Evolutionary conservation across 2,329 filamentous ascomycete species (phyloP).

Genomic region (Pseudocercospora eumusae): DNA sequence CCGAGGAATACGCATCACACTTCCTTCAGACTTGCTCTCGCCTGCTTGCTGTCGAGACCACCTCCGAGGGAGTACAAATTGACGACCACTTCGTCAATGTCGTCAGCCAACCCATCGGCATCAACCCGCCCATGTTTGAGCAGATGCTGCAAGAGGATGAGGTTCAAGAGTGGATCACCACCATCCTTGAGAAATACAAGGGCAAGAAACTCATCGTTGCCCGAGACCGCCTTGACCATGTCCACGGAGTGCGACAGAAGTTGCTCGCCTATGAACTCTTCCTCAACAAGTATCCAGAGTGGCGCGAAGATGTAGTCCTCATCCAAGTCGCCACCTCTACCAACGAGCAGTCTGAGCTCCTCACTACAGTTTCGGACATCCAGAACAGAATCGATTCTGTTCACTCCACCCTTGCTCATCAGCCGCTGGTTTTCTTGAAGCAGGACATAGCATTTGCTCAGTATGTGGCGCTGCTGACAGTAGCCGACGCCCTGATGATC

Average conservation of each 20-base stretch:
- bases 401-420: slow-evolving; percentile 87
- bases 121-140: slow-evolving; percentile 74
- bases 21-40: slow-evolving; percentile 96
- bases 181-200: slow-evolving; percentile 79
- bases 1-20: slow-evolving; percentile 87
- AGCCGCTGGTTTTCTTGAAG: slow-evolving; percentile 89
- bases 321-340: slow-evolving; percentile 93
- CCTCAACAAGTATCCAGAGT: slow-evolving; percentile 88
- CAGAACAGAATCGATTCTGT: slow-evolving; percentile 90
- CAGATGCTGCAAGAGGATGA: slow-evolving; percentile 62
- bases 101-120: slow-evolving; percentile 81
- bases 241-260: slow-evolving; percentile 91
- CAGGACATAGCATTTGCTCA: slow-evolving; percentile 92
- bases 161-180: slow-evolving; percentile 75
- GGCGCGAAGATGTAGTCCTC: slow-evolving; percentile 81
- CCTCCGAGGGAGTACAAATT: slow-evolving; percentile 81
- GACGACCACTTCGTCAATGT: slow-evolving; percentile 94
- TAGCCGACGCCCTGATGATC: slow-evolving; percentile 90
- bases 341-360: slow-evolving; percentile 82
- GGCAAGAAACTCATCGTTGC: slow-evolving; percentile 90
- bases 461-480: slow-evolving; percentile 85
- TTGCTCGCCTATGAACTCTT: slow-evolving; percentile 90
- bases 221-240: slow-evolving; percentile 89
- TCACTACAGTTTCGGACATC: slow-evolving; percentile 87
- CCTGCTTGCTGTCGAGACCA: slow-evolving; percentile 85